These are phyloP conservation scores for Diutina rugosa DNA, from an alignment of 1,139 yeast genomes.

Conservation along the genomic window DNA sequence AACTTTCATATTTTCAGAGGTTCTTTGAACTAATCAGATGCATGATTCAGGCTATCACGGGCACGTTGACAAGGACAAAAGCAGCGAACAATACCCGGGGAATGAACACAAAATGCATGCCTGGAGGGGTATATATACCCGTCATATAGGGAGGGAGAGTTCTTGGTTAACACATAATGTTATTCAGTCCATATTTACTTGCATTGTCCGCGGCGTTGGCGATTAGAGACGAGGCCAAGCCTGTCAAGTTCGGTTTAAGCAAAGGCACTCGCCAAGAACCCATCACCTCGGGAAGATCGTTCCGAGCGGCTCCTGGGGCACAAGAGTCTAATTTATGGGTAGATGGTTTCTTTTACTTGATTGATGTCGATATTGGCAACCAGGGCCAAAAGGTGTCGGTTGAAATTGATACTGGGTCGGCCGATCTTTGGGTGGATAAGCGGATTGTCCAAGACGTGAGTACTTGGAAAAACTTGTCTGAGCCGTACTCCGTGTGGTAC, in stretches of 20 bases:
- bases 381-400: conserved; percentile 4
- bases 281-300: neutral
- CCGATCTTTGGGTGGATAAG: conserved; percentile 6
- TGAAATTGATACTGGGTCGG: conserved; percentile 7
- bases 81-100: neutral
- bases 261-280: neutral
- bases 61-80: neutral
- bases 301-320: neutral
- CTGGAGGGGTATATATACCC: neutral
- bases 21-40: too few species aligned
- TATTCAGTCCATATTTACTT: neutral
- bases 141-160: neutral
- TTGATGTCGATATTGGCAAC: neutral
- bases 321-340: neutral
- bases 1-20: too few species aligned
- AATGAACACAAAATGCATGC: neutral
- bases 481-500: conserved; percentile 4
- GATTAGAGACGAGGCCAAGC: neutral
- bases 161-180: neutral
- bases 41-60: neutral
- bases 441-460: neutral
- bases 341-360: neutral
- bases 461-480: conserved; percentile 3
- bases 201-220: neutral
- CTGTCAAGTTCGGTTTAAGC: neutral